These are phyloP conservation scores for Wickerhamiella sergipiensis DNA, from an alignment of 805 yeast genomes.

Conservation along the genomic window DNA sequence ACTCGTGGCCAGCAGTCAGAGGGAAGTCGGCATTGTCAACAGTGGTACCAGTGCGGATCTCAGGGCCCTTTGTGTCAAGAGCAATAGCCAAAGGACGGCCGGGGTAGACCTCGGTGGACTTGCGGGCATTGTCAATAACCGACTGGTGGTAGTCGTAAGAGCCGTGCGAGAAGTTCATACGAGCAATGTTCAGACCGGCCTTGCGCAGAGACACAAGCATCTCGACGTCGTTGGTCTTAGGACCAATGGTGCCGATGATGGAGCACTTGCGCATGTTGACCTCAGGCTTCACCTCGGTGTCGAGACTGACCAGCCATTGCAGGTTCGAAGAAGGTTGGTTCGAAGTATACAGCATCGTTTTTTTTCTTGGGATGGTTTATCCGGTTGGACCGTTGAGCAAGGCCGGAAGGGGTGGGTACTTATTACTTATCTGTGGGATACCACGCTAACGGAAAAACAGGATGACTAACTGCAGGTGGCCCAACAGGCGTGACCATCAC, in stretches of 20 bases:
- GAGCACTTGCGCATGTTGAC: constrained; percentile 81
- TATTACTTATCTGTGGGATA: constrained; percentile 1
- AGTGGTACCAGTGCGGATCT: constrained; percentile 97
- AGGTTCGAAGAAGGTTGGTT: constrained; percentile 29
- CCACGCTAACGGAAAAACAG: background rate
- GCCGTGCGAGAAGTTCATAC: constrained; percentile 99
- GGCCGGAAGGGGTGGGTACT: background rate
- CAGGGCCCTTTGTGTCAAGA: constrained; percentile 98
- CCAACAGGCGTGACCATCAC: background rate
- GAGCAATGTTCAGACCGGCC: constrained; percentile 94
- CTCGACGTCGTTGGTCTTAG: constrained; percentile 88
- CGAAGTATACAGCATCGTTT: constrained; percentile 17
- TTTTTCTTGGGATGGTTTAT: background rate
- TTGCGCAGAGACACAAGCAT: constrained; percentile 75
- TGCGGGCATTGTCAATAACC: constrained; percentile 91
- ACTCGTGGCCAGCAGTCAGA: constrained; percentile 72
- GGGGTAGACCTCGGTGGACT: constrained; percentile 76
- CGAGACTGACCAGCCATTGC: constrained; percentile 73
- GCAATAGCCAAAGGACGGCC: constrained; percentile 99
- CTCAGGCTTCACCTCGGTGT: constrained; percentile 62
- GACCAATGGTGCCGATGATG: constrained; percentile 98
- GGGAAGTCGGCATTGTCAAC: constrained; percentile 66
- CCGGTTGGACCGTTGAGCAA: background rate
- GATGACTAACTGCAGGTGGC: background rate
- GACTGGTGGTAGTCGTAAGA: constrained; percentile 94